Conservation (phyloP, 257 asterid species). For the Mitragyna speciosa region DNA sequence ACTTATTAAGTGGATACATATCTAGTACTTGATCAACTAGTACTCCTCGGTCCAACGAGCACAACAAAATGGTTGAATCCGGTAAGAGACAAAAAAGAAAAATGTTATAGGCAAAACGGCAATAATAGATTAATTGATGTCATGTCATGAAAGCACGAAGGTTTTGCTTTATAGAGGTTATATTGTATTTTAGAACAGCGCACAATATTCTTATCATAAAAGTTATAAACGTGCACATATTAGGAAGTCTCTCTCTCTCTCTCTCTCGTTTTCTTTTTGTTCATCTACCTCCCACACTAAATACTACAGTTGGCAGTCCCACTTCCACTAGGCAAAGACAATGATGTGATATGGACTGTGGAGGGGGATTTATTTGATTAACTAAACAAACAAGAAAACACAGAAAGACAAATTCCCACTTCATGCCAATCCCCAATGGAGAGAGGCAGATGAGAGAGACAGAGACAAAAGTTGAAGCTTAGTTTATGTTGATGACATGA, state of each 20-base stretch:
- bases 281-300: not conserved
- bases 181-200: not conserved
- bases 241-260: not conserved
- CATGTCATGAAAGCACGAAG: slow-evolving; percentile 3
- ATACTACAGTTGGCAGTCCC: not conserved
- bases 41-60: not conserved
- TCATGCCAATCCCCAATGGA: not conserved
- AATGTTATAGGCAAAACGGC: not conserved
- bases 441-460: slow-evolving; percentile 1
- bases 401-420: slow-evolving; percentile 20
- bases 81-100: not conserved
- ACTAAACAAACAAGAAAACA: slow-evolving; percentile 3
- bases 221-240: not conserved
- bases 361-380: not conserved
- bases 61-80: not conserved
- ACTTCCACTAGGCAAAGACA: not conserved
- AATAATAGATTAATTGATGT: not conserved
- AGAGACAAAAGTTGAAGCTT: slow-evolving; percentile 26
- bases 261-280: not conserved
- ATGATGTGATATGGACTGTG: not conserved
- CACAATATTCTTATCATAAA: not conserved
- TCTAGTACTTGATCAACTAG: not conserved
- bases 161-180: not conserved
- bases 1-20: not conserved
- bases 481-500: not conserved